Conservation (phyloP, 2,329 filamentous ascomycete species). For the Dothistroma pini region DNA sequence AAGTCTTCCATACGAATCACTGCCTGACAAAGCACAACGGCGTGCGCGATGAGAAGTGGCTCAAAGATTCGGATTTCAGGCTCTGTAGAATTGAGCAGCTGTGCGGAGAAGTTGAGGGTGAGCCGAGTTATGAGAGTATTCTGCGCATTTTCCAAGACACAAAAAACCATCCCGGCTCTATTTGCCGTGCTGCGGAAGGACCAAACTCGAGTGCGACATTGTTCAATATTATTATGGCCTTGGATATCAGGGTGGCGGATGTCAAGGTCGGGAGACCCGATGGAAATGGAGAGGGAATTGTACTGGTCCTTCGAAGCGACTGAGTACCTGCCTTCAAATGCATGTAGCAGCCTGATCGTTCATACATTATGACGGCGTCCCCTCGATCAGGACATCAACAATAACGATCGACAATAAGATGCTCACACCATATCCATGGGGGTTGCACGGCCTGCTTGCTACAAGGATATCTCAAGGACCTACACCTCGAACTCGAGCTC, state of each 20-base stretch:
- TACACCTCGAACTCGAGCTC: too few relatives aligned
- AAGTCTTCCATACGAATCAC: conserved; percentile 47
- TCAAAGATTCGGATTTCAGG: conserved; percentile 40
- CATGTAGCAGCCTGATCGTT: neutral
- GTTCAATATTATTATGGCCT: conserved; percentile 40
- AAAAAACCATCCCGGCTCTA: conserved; percentile 15
- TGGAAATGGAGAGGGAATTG: conserved; percentile 25
- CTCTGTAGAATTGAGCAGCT: conserved; percentile 38
- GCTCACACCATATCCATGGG: neutral
- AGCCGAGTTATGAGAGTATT: conserved; percentile 14
- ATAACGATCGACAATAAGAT: neutral
- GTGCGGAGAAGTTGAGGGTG: conserved; percentile 19
- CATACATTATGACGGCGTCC: too few relatives aligned
- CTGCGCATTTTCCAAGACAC: conserved; percentile 38
- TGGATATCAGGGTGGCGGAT: conserved; percentile 28
- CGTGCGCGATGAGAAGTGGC: conserved; percentile 42
- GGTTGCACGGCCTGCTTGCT: too few relatives aligned
- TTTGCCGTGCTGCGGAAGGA: conserved; percentile 33
- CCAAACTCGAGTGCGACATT: conserved; percentile 30
- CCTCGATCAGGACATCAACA: neutral
- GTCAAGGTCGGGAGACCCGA: conserved; percentile 35
- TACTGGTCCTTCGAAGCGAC: neutral
- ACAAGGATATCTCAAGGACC: neutral
- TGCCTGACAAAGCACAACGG: conserved; percentile 38
- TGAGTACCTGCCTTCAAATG: neutral